Percentiles rank a stretch among this genome's conserved stretches.
Conservation (phyloP, 1,139 yeast species). For the Yamadazyma pseudoaaseri region DNA sequence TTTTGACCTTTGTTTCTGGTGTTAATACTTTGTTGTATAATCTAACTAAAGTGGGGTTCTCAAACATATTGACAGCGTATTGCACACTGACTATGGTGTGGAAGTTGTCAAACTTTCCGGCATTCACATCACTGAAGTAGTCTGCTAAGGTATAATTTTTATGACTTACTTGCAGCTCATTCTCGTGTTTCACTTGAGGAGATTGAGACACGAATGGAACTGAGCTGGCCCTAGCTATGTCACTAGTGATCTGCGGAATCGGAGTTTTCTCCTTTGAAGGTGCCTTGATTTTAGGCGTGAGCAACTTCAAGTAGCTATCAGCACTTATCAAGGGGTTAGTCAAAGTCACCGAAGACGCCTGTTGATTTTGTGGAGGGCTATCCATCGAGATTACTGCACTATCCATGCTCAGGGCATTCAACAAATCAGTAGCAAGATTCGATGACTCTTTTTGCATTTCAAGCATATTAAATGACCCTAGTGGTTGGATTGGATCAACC, state of each 20-base stretch:
- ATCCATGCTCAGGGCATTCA: background rate
- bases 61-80: background rate
- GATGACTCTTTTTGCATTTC: background rate
- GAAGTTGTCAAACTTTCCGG: slow-evolving; percentile 3
- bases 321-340: background rate
- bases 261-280: background rate
- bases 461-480: background rate
- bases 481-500: background rate
- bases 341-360: background rate
- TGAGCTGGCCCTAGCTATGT: too few species aligned
- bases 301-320: slow-evolving; percentile 1
- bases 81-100: background rate
- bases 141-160: slow-evolving; percentile 6
- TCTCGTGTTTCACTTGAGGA: too few species aligned
- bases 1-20: background rate
- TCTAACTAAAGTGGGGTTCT: background rate
- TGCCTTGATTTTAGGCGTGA: background rate
- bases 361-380: background rate
- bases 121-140: slow-evolving; percentile 4
- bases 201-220: too few species aligned
- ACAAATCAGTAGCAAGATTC: background rate
- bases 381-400: background rate
- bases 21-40: background rate
- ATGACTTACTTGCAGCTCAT: too few species aligned
- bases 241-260: too few species aligned